Percentiles rank a stretch among this genome's conserved stretches.
Conservation (phyloP, 768 basidiomycete genomes). For the Mycena kentingensis region DNA sequence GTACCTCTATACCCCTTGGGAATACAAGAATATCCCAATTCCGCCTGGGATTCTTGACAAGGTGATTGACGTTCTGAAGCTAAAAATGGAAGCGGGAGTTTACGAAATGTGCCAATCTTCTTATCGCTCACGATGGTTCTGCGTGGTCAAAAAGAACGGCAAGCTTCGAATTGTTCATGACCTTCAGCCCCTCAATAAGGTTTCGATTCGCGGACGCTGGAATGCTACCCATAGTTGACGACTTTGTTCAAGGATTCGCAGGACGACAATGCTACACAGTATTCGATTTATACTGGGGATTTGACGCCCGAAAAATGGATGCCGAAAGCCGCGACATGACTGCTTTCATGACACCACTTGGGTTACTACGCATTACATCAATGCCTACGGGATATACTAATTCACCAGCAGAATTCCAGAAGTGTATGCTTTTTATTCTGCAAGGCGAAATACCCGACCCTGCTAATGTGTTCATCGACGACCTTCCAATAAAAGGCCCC, state of each 20-base stretch:
- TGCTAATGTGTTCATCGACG: conserved; percentile 32
- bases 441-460: conserved; percentile 27
- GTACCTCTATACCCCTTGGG: conserved; percentile 40
- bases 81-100: conserved; percentile 35
- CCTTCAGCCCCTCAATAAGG: conserved; percentile 38
- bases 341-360: conserved; percentile 41
- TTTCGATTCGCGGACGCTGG: conserved; percentile 40
- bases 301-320: conserved; percentile 33
- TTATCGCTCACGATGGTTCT: conserved; percentile 41
- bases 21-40: conserved; percentile 34
- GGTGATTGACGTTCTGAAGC: conserved; percentile 31
- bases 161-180: conserved; percentile 39
- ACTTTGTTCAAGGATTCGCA: conserved; percentile 33
- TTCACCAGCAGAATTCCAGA: conserved; percentile 33
- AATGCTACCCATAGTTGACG: conserved; percentile 33
- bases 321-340: conserved; percentile 33
- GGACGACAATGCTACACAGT: conserved; percentile 29
- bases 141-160: conserved; percentile 37
- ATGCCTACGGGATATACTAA: conserved; percentile 46
- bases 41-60: conserved; percentile 32
- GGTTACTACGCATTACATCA: conserved; percentile 31
- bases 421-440: conserved; percentile 34
- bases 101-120: conserved; percentile 36
- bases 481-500: conserved; percentile 33
- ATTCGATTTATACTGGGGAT: conserved; percentile 40